Evolutionary conservation across 1,284 basidiomycete species (phyloP), one percentile per base, ranked within the genome.

Genomic region (Tremellales sp.): DNA sequence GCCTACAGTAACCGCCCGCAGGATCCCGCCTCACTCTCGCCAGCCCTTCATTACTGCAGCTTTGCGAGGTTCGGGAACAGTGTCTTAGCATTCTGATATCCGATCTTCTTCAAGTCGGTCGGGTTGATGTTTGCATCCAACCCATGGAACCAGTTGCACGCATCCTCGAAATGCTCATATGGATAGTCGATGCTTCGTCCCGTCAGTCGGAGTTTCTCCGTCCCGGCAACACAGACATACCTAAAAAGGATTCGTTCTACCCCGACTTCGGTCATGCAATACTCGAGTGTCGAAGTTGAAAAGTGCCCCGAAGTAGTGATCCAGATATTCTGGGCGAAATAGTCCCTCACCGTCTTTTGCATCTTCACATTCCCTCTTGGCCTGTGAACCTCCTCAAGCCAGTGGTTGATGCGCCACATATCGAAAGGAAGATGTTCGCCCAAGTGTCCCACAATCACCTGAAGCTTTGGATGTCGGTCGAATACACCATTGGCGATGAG

Each of bases 171-270:
- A 47, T 58, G 56, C 47, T 68, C 66, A 50, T 66, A 68, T 5
- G 66, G 66, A 48, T 65, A 66, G 60, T 68, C 66, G 53, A 66
- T n/a, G n/a, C n/a, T n/a, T n/a, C n/a, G n/a, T n/a, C n/a, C 63
- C 5, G 66, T 66, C 57, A 67, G 67, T n/a, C 66, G 56, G 45
- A 68, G 55, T 18, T 65, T 58, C 45, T 68, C 66, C n/a, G 60
- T 53, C 22, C 66, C 61, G 29, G 48, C 43, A 32, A 50, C 39
- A 51, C 66, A 48, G 56, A 62, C n/a, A n/a, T n/a, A n/a, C n/a
- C n/a, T n/a, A n/a, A n/a, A n/a, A n/a, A n/a, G n/a, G n/a, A n/a
- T n/a, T n/a, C n/a, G n/a, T n/a, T n/a, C n/a, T n/a, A n/a, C n/a
- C n/a, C n/a, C n/a, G n/a, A n/a, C n/a, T n/a, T n/a, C n/a, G n/a